Evolutionary conservation across 139 green algal species (phyloP), one percentile per base, ranked within the genome.

Genomic region (Picochlorum sp.): DNA sequence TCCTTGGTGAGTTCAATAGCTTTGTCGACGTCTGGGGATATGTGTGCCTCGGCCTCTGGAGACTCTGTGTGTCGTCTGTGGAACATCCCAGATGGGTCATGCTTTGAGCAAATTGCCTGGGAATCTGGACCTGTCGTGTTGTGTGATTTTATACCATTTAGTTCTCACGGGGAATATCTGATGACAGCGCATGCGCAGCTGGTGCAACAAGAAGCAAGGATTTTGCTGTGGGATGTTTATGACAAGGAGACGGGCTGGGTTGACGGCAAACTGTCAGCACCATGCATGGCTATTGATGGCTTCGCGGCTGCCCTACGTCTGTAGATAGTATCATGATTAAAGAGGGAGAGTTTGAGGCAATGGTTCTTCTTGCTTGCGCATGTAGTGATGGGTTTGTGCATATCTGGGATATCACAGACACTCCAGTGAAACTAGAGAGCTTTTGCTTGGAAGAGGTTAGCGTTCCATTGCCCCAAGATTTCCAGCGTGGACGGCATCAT

Each of bases 311-410:
- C 14, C 14, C 24, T 16, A 18, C 50, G 49, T 28, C 14, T 47
- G 24, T 3, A 30, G 28, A 18, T 23, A 47, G 0, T 11, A 45
- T 30, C 6, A 62, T 38, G 56, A 45, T 24, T 18, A 47, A 47
- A 62, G 24, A 30, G 15, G 16, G 3, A 37, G 20, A 41, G 0
- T 41, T 41, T 41, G 34, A 41, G 34, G 34, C 34, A 11, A 41
- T 41, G 34, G 9, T 13, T n/a, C 34, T 66, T 45, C 37, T 96
- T 23, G 88, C 86, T n/a, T 73, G 84, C 18, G 85, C 84, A 11
- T 95, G 88, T 65, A 87, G 88, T 63, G 88, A 96, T 59, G 88
- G 88, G 61, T 82, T 73, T 67, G 67, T 90, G 44, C 68, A 83
- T 6, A 57, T 95, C 18, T 86, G 88, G 55, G 69, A 74, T 49